Conservation (phyloP, 805 yeast genomes). For the Zygosaccharomyces kombuchaensis region DNA sequence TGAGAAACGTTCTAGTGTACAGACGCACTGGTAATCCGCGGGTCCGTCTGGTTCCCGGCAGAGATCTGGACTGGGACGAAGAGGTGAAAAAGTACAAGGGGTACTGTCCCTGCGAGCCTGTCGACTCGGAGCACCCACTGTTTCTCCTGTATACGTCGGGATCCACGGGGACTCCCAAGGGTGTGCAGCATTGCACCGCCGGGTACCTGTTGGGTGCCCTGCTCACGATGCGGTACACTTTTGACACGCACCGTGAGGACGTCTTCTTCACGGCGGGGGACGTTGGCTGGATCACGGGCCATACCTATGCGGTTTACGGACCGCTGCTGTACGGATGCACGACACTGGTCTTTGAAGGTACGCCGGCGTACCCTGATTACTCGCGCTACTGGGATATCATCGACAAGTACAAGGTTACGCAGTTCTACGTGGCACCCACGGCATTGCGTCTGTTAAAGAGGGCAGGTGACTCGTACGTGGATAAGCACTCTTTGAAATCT, state of each 20-base stretch:
- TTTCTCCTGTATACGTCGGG: constrained; percentile 82
- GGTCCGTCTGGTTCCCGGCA: constrained; percentile 39
- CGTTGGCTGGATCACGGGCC: constrained; percentile 91
- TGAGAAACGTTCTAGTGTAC: constrained; percentile 64
- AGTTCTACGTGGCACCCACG: constrained; percentile 82
- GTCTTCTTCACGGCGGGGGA: constrained; percentile 83
- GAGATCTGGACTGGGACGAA: constrained; percentile 77
- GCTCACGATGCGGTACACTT: constrained; percentile 67
- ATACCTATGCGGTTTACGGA: constrained; percentile 77
- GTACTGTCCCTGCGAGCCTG: constrained; percentile 70
- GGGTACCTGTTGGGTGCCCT: constrained; percentile 75
- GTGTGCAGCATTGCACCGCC: constrained; percentile 76
- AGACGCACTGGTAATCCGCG: constrained; percentile 61
- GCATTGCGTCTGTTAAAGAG: constrained; percentile 72
- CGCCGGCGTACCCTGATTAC: constrained; percentile 79
- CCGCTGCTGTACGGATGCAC: constrained; percentile 75
- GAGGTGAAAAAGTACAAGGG: constrained; percentile 62
- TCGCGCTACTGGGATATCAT: constrained; percentile 79
- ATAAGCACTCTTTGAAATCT: constrained; percentile 56
- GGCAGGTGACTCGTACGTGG: constrained; percentile 63
- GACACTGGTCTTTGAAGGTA: constrained; percentile 77
- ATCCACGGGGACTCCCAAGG: constrained; percentile 86
- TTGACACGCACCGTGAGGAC: constrained; percentile 73
- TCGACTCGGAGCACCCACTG: constrained; percentile 74
- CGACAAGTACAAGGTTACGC: constrained; percentile 65